Conservation (phyloP, 306 rosid genomes). For the Styphnolobium japonicum region DNA sequence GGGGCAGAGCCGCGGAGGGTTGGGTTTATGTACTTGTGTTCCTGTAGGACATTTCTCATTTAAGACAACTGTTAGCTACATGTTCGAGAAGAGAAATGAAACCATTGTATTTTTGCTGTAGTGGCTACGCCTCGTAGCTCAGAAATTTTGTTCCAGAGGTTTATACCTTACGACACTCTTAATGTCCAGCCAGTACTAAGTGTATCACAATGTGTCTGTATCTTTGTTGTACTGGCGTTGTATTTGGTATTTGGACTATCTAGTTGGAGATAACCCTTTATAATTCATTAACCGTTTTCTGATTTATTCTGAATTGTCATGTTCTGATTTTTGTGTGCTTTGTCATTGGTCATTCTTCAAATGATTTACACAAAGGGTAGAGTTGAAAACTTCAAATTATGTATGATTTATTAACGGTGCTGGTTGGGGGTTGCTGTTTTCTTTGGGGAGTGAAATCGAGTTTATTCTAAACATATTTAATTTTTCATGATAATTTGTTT, state of each 20-base stretch:
- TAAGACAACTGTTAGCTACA: background rate
- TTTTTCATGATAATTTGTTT: too few relatives aligned
- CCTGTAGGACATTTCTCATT: conserved; percentile 22
- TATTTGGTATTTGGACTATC: background rate
- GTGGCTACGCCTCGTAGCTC: conserved; percentile 13
- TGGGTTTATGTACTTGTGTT: conserved; percentile 6
- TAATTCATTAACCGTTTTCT: background rate
- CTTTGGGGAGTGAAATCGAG: too few relatives aligned
- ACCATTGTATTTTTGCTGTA: conserved; percentile 19
- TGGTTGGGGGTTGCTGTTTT: too few relatives aligned
- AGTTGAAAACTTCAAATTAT: too few relatives aligned
- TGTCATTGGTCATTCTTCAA: too few relatives aligned
- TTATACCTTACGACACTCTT: background rate
- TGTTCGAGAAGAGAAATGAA: background rate
- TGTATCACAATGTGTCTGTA: background rate
- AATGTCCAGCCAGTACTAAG: too few relatives aligned
- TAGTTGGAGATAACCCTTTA: too few relatives aligned
- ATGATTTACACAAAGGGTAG: too few relatives aligned
- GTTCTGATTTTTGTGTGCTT: too few relatives aligned
- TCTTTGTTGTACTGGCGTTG: background rate
- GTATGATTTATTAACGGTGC: too few relatives aligned
- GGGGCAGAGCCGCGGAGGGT: conserved; percentile 21
- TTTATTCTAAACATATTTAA: too few relatives aligned
- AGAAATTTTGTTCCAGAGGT: conserved; percentile 32
- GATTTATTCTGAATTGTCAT: too few relatives aligned